Evolutionary conservation across 768 basidiomycete species (phyloP).

Genomic region (Sarcodon aspratus): DNA sequence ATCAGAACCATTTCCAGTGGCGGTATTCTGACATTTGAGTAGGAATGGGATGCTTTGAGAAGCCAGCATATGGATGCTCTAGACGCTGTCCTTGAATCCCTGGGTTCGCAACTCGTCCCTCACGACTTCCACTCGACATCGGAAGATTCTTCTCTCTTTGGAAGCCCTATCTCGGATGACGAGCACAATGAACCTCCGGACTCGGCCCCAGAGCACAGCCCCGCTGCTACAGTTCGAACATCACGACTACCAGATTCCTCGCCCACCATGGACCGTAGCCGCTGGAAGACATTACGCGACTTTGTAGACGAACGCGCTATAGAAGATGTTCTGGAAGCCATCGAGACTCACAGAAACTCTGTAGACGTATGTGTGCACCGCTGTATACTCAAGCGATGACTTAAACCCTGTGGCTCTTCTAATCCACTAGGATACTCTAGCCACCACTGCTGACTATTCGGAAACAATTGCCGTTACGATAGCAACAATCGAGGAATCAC

Average conservation of each 20-base stretch:
- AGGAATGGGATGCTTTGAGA: conserved; percentile 70
- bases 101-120: conserved; percentile 64
- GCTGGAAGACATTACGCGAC: conserved; percentile 77
- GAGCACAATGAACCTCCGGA: conserved; percentile 14
- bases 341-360: conserved; percentile 56
- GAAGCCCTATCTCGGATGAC: conserved; percentile 54
- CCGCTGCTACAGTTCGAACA: conserved; percentile 28
- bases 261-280: conserved; percentile 30
- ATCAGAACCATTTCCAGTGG: neutral
- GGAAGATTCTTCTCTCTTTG: conserved; percentile 67
- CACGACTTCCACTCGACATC: conserved; percentile 63
- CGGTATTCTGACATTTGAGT: neutral
- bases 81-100: conserved; percentile 59
- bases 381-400: neutral
- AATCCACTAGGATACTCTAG: conserved; percentile 40
- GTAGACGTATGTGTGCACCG: conserved; percentile 44
- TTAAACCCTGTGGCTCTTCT: neutral
- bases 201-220: conserved; percentile 21
- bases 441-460: conserved; percentile 55
- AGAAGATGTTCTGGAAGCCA: conserved; percentile 61
- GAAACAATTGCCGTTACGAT: conserved; percentile 49
- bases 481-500: conserved; percentile 36
- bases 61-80: conserved; percentile 48
- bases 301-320: conserved; percentile 80
- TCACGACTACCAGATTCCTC: conserved; percentile 6